Conservation (phyloP, 1,284 basidiomycete genomes). For the Sporisorium reilianum region DNA sequence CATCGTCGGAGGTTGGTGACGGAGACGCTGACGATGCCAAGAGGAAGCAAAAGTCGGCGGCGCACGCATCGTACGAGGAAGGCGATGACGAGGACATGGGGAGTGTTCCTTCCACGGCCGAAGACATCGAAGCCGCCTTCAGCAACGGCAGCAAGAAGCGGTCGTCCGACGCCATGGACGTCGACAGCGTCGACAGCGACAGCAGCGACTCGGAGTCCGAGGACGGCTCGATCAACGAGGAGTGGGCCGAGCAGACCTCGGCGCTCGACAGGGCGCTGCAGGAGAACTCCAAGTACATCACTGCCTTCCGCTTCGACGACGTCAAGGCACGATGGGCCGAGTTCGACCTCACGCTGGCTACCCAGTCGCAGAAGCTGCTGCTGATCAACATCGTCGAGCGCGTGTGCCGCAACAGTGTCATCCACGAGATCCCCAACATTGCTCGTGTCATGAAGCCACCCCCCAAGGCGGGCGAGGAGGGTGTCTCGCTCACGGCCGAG, state of each 20-base stretch:
- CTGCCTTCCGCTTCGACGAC: constrained; percentile 80
- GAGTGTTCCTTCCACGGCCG: constrained; percentile 70
- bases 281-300: constrained; percentile 73
- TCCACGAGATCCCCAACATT: constrained; percentile 67
- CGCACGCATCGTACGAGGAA: constrained; percentile 79
- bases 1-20: constrained; percentile 72
- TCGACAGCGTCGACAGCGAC: constrained; percentile 54
- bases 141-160: constrained; percentile 57
- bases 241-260: constrained; percentile 65
- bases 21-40: constrained; percentile 82
- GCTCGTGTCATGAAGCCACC: constrained; percentile 62
- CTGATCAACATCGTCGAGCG: constrained; percentile 68
- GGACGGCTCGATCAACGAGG: constrained; percentile 61
- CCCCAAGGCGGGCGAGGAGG: constrained; percentile 55
- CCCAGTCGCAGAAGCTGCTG: constrained; percentile 65
- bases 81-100: constrained; percentile 69
- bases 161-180: constrained; percentile 42
- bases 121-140: constrained; percentile 78
- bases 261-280: constrained; percentile 71
- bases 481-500: constrained; percentile 62
- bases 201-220: constrained; percentile 56
- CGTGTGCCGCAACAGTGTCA: constrained; percentile 63
- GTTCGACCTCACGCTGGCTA: constrained; percentile 62
- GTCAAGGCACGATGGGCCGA: constrained; percentile 72
- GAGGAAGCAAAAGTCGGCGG: constrained; percentile 75